Evolutionary conservation across 1,139 yeast genomes (phyloP).

Genomic region (Diutina neorugosa): DNA sequence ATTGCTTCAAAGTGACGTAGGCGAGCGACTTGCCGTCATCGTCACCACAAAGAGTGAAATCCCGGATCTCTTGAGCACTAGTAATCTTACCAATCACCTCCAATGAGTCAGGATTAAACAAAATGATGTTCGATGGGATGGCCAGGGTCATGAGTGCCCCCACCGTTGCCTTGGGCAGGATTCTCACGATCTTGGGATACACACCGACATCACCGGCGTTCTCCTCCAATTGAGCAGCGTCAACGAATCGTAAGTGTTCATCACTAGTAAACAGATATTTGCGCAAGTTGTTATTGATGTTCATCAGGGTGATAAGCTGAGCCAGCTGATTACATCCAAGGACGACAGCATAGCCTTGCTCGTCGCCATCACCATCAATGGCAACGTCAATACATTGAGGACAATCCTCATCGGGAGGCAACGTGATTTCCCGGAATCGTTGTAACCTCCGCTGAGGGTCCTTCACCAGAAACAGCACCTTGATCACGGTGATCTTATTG

Average conservation of each 20-base stretch:
- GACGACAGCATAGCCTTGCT: conserved; percentile 33
- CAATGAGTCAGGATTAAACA: conserved; percentile 46
- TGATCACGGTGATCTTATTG: conserved; percentile 67
- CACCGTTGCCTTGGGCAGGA: conserved; percentile 40
- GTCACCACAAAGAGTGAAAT: conserved; percentile 17
- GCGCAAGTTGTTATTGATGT: conserved; percentile 59
- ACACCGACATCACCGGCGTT: conserved; percentile 26
- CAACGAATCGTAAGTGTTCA: conserved; percentile 50
- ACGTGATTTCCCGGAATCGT: conserved; percentile 47
- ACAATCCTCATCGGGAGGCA: conserved; percentile 57
- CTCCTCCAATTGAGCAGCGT: conserved; percentile 42
- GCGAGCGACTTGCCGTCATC: conserved; percentile 41
- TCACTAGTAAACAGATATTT: conserved; percentile 45
- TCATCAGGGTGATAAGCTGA: conserved; percentile 43
- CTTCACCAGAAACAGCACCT: conserved; percentile 41
- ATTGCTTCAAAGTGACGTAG: conserved; percentile 41
- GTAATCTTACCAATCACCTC: conserved; percentile 28
- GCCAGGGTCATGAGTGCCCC: conserved; percentile 57
- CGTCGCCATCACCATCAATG: conserved; percentile 11
- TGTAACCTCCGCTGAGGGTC: conserved; percentile 42
- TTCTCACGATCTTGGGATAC: conserved; percentile 45
- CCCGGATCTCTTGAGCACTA: conserved; percentile 28
- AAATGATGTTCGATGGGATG: conserved; percentile 44
- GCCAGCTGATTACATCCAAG: conserved; percentile 66
- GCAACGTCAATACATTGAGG: conserved; percentile 60